phyloP scores from a whole-genome alignment of 2,329 filamentous ascomycete genomes.

The Ophiobolus disseminans region DNA sequence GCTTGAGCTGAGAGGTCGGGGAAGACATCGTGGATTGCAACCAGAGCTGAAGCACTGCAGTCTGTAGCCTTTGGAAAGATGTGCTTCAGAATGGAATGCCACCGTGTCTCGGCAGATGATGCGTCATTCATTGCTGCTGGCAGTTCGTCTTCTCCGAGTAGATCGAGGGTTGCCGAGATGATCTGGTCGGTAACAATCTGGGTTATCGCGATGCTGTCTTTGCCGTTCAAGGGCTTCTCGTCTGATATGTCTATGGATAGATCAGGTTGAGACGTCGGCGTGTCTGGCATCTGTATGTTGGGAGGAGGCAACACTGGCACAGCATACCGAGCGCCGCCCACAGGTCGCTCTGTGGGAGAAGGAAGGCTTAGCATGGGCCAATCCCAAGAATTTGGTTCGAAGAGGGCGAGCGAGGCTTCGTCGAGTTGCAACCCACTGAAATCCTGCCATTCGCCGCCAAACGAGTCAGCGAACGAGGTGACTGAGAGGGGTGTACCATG shows the following conservation, averaged over 20 bases:
- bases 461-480: conserved; percentile 45
- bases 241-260: conserved; percentile 30
- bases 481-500: conserved; percentile 46
- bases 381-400: conserved; percentile 47
- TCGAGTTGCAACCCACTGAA: conserved; percentile 37
- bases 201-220: conserved; percentile 70
- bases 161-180: conserved; percentile 58
- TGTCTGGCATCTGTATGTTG: conserved; percentile 36
- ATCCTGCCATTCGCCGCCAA: conserved; percentile 38
- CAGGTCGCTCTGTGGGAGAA: conserved; percentile 29
- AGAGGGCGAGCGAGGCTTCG: conserved; percentile 27
- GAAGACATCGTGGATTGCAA: conserved; percentile 57
- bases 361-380: conserved; percentile 46
- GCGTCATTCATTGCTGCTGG: background rate
- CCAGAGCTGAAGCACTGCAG: conserved; percentile 40
- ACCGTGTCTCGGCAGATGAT: conserved; percentile 32
- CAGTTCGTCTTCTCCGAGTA: conserved; percentile 32
- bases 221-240: conserved; percentile 53
- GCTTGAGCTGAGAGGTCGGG: conserved; percentile 38
- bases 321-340: conserved; percentile 30
- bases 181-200: conserved; percentile 77
- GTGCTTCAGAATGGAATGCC: conserved; percentile 30
- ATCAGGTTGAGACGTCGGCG: conserved; percentile 45
- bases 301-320: conserved; percentile 37
- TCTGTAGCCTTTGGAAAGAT: conserved; percentile 42